phyloP scores from a whole-genome alignment of 768 basidiomycete species.

The Pleurotus djamor region DNA sequence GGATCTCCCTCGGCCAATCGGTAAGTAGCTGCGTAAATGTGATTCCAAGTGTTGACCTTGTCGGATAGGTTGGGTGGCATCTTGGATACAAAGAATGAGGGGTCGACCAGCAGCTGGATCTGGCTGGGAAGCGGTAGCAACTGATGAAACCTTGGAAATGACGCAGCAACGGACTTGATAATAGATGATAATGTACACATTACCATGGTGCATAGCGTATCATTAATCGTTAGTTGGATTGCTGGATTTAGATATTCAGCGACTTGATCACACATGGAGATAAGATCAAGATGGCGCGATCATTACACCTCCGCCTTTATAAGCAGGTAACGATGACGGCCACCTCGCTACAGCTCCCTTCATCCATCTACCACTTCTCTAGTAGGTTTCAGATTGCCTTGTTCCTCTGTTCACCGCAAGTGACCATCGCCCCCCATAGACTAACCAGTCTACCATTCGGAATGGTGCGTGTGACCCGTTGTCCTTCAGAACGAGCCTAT shows the following conservation, averaged over 20 bases:
- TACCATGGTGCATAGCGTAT: conserved; percentile 4
- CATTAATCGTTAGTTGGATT: too few relatives aligned
- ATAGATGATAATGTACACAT: conserved; percentile 10
- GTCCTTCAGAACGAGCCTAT: not conserved
- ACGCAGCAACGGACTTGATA: conserved; percentile 25
- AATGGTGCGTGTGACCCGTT: not conserved
- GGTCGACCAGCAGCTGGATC: conserved; percentile 52
- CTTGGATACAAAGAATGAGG: conserved; percentile 42
- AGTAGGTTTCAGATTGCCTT: not conserved
- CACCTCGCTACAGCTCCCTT: not conserved
- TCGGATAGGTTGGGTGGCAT: conserved; percentile 36
- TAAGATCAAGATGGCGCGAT: conserved; percentile 13
- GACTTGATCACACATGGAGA: not conserved
- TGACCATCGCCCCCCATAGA: not conserved
- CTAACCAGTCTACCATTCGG: not conserved
- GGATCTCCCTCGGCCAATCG: conserved; percentile 34
- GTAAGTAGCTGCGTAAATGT: conserved; percentile 28
- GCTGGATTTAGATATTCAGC: not conserved
- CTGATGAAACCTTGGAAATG: conserved; percentile 75
- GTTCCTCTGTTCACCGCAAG: not conserved
- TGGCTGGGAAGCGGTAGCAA: conserved; percentile 80
- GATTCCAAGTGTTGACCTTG: conserved; percentile 12
- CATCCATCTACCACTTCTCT: not conserved
- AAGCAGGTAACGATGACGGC: not conserved
- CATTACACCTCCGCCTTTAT: conserved; percentile 3